phyloP scores from a whole-genome alignment of 1,139 yeast genomes.

The Yamadazyma membranifaciens region DNA sequence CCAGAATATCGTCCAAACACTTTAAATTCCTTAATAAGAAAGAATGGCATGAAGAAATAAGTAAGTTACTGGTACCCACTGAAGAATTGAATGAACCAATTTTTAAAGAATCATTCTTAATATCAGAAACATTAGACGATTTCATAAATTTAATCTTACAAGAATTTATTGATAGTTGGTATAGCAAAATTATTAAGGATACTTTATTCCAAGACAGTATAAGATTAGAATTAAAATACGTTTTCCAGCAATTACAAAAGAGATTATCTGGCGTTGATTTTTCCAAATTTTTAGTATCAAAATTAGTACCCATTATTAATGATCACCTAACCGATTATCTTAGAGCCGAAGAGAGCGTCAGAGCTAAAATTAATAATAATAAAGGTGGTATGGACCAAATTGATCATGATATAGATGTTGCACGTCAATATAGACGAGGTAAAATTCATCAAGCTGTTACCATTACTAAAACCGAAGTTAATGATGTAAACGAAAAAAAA shows the following conservation, averaged over 20 bases:
- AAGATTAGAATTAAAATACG: conserved; percentile 44
- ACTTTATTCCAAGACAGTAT: conserved; percentile 55
- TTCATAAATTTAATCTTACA: conserved; percentile 52
- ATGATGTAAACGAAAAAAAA: conserved; percentile 48
- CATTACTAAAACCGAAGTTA: conserved; percentile 31
- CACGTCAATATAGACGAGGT: conserved; percentile 57
- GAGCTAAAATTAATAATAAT: conserved; percentile 13
- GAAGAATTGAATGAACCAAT: conserved; percentile 25
- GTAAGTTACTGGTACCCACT: conserved; percentile 8
- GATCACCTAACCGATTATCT: conserved; percentile 60
- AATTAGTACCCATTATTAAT: conserved; percentile 62
- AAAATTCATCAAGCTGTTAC: conserved; percentile 64
- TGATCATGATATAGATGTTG: conserved; percentile 54
- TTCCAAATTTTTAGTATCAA: conserved; percentile 56
- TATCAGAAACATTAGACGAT: conserved; percentile 53
- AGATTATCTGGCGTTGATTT: conserved; percentile 49
- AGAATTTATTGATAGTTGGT: conserved; percentile 73
- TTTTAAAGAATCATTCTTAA: conserved; percentile 49
- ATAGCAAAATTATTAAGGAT: conserved; percentile 44
- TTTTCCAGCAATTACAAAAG: conserved; percentile 38
- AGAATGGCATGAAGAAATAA: conserved; percentile 27
- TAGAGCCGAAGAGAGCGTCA: conserved; percentile 49
- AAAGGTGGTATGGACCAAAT: conserved; percentile 29
- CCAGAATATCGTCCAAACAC: conserved; percentile 6
- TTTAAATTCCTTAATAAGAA: conserved; percentile 25